Evolutionary conservation across 345 rosid genomes (phyloP).

Genomic region (Pistacia integerrima): DNA sequence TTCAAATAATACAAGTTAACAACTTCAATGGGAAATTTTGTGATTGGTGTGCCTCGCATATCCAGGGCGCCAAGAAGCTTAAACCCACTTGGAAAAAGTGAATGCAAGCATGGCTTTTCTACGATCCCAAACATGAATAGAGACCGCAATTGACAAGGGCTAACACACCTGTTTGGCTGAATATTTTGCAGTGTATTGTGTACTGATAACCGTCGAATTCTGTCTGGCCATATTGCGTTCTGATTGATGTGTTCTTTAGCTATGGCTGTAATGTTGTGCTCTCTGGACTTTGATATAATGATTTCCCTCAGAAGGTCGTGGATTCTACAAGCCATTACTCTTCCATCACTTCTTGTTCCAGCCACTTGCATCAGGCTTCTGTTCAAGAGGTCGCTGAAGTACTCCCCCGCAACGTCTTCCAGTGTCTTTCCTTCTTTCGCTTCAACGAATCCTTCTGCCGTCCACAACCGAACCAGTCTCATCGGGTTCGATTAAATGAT

Average conservation of each 20-base stretch:
- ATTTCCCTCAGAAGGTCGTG: constrained; percentile 43
- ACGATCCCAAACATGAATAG: constrained; percentile 35
- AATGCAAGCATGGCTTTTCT: neutral
- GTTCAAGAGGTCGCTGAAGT: constrained; percentile 41
- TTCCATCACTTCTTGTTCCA: constrained; percentile 30
- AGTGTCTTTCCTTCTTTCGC: constrained; percentile 38
- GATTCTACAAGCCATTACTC: constrained; percentile 36
- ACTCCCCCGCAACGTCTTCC: constrained; percentile 48
- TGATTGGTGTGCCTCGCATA: constrained; percentile 35
- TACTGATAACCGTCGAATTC: constrained; percentile 44
- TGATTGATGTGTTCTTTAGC: constrained; percentile 17
- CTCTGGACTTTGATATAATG: constrained; percentile 36
- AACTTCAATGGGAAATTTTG: constrained; percentile 36
- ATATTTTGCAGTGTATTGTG: constrained; percentile 22
- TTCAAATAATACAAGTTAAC: constrained; percentile 28
- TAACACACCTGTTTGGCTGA: constrained; percentile 13
- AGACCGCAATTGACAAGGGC: constrained; percentile 37
- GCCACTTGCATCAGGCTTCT: constrained; percentile 42
- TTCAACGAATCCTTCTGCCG: constrained; percentile 45
- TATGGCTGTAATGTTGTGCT: constrained; percentile 38
- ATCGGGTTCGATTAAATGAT: constrained; percentile 20
- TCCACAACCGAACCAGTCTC: constrained; percentile 46
- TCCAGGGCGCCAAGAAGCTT: constrained; percentile 43
- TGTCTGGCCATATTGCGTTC: constrained; percentile 27
- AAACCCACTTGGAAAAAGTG: constrained; percentile 13